Conservation (phyloP, 305 asterid genomes). For the Fraxinus ornus region DNA sequence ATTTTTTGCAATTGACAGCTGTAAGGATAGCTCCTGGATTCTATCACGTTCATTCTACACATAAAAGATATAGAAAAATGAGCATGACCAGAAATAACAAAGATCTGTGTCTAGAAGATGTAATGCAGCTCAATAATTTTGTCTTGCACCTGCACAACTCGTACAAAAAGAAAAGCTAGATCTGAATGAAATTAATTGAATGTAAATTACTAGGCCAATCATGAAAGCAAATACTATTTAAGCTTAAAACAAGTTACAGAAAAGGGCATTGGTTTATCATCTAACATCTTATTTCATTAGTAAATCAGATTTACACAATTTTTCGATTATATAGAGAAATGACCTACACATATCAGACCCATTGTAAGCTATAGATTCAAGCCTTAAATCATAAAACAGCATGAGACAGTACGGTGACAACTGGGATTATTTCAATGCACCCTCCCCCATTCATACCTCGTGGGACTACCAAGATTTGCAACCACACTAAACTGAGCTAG, state of each 20-base stretch:
- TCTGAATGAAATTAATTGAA: neutral
- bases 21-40: slow-evolving; percentile 82
- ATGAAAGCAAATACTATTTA: neutral
- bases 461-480: neutral
- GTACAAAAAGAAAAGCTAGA: neutral
- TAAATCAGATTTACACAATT: neutral
- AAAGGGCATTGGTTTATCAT: neutral
- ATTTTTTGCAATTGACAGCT: slow-evolving; percentile 72
- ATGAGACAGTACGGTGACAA: neutral
- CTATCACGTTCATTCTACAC: slow-evolving; percentile 79
- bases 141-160: neutral
- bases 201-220: neutral
- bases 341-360: neutral
- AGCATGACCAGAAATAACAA: neutral
- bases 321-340: neutral
- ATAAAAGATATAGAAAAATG: slow-evolving; percentile 1
- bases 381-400: neutral
- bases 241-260: neutral
- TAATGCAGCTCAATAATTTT: neutral
- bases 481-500: neutral
- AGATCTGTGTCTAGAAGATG: neutral
- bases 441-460: neutral
- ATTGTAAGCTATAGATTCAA: neutral
- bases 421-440: neutral
- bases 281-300: neutral